Evolutionary conservation across 2,329 filamentous ascomycete genomes (phyloP).

Genomic region (Fusarium cicatricum): DNA sequence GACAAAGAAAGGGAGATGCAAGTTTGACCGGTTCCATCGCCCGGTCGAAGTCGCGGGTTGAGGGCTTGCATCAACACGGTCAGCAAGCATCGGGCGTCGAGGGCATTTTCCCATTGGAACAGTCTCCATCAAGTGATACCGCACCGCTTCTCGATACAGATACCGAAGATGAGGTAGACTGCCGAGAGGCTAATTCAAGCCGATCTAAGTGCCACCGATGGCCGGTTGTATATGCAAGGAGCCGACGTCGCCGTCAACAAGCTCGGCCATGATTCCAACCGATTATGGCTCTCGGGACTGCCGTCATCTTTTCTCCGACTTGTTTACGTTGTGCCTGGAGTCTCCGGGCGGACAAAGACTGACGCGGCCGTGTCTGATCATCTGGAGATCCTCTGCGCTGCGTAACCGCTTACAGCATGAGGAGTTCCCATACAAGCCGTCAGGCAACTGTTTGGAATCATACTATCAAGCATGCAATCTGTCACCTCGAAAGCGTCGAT

Average conservation of each 20-base stretch:
- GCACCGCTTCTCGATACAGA: conserved; percentile 11
- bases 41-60: conserved; percentile 13
- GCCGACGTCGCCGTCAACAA: conserved; percentile 3
- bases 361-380: conserved; percentile 18
- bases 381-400: conserved; percentile 26
- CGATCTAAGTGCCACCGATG: conserved; percentile 10
- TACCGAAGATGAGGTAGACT: conserved; percentile 17
- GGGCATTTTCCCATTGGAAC: conserved; percentile 3
- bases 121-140: conserved; percentile 8
- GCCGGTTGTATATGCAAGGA: conserved; percentile 17
- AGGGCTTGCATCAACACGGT: conserved; percentile 11
- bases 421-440: not conserved
- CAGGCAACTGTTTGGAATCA: conserved; percentile 4
- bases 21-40: not conserved
- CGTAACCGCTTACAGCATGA: conserved; percentile 13
- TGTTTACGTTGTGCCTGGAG: conserved; percentile 2
- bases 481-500: not conserved
- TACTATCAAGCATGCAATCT: conserved; percentile 1
- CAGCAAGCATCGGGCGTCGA: not conserved
- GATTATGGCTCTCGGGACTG: not conserved
- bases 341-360: conserved; percentile 4
- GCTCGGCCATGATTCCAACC: not conserved
- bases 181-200: conserved; percentile 9
- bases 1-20: not conserved
- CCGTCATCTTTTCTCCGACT: not conserved